Evolutionary conservation across 1,139 yeast species (phyloP).

Genomic region (Debaryomyces udenii): DNA sequence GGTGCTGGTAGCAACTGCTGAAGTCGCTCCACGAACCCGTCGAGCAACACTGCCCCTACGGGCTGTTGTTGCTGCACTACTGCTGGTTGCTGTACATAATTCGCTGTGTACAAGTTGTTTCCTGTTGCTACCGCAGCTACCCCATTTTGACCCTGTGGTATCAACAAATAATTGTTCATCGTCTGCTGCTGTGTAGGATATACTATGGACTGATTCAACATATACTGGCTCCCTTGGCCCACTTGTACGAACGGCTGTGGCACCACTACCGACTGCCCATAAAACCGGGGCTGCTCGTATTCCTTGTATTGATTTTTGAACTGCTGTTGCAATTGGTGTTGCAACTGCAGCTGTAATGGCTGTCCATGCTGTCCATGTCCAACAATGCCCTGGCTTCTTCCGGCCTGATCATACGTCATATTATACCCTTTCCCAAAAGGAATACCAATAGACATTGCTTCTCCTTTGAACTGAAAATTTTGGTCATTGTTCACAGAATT

Average conservation of each 20-base stretch:
- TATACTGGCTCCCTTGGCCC: conserved; percentile 5
- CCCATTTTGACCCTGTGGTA: conserved; percentile 11
- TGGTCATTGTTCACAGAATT: conserved; percentile 4
- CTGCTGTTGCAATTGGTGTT: not conserved
- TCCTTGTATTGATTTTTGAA: conserved; percentile 8
- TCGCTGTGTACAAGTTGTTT: not conserved
- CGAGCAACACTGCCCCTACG: not conserved
- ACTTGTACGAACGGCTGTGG: conserved; percentile 13
- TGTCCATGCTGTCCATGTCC: conserved; percentile 1
- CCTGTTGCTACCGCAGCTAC: not conserved
- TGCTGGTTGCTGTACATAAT: conserved; percentile 2
- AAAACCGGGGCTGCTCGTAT: conserved; percentile 12
- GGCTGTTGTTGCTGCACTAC: not conserved
- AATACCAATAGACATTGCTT: conserved; percentile 4
- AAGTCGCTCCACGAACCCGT: conserved; percentile 11
- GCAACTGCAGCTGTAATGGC: not conserved
- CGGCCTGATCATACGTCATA: conserved; percentile 1
- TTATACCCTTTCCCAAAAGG: conserved; percentile 5
- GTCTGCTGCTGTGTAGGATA: conserved; percentile 11
- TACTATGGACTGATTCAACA: conserved; percentile 9
- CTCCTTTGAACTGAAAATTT: conserved; percentile 5
- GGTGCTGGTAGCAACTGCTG: conserved; percentile 36
- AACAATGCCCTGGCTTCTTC: conserved; percentile 1
- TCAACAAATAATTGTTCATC: conserved; percentile 15
- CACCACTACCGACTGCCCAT: conserved; percentile 12